These are phyloP conservation scores for Stylosanthes scabra DNA, from an alignment of 331 rosid genomes.

Conservation along the genomic window DNA sequence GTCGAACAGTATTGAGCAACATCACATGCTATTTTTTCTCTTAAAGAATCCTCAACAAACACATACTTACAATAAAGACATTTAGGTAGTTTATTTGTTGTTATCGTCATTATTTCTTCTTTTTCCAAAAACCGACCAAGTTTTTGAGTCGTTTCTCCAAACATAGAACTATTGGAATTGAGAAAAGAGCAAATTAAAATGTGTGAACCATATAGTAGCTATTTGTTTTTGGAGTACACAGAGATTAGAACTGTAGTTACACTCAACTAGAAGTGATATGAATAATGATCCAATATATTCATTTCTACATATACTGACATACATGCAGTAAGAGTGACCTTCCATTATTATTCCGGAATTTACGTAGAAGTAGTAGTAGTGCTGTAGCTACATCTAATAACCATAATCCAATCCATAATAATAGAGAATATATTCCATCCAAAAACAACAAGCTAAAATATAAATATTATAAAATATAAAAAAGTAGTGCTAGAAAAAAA, in stretches of 20 bases:
- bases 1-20: no score
- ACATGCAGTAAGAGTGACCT: conserved; percentile 24
- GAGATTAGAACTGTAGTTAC: conserved; percentile 26
- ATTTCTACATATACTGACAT: not conserved
- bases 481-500: no score
- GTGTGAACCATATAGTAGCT: not conserved
- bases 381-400: conserved; percentile 21
- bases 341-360: conserved; percentile 34
- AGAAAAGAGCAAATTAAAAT: conserved; percentile 33
- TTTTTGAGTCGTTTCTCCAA: not conserved
- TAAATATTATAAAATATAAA: not conserved
- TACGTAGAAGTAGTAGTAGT: not conserved
- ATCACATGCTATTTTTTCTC: no score
- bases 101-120: conserved; percentile 6
- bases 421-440: conserved; percentile 45
- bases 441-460: not conserved
- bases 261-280: not conserved
- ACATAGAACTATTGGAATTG: not conserved
- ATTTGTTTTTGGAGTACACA: conserved; percentile 15
- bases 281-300: conserved; percentile 12
- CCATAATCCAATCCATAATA: conserved; percentile 1
- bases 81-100: not conserved
- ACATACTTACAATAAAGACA: no score
- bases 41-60: no score
- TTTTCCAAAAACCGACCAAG: not conserved